Evolutionary conservation across 2,329 filamentous ascomycete genomes (phyloP).

Genomic region (Colletotrichum limetticola): DNA sequence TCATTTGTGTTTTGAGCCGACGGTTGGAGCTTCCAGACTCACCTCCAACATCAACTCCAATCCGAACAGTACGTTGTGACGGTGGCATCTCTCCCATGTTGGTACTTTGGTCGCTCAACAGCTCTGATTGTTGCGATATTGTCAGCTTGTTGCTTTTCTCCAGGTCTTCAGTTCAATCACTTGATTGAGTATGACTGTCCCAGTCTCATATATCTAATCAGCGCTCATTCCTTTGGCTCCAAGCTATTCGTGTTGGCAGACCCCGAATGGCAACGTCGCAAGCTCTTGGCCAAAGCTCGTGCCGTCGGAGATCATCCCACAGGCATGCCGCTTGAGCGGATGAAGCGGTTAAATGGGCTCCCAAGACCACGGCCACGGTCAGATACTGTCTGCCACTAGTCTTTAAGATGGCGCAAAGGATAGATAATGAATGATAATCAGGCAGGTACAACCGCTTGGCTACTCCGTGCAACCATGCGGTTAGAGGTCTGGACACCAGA

Average conservation of each 20-base stretch:
- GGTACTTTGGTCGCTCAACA: too few species aligned
- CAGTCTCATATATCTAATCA: not conserved
- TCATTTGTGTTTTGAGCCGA: not conserved
- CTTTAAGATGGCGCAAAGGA: not conserved
- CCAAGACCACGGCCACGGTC: not conserved
- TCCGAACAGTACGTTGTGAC: constrained; percentile 40
- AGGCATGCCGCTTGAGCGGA: not conserved
- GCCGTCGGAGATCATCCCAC: not conserved
- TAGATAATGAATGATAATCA: constrained; percentile 1
- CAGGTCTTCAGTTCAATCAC: not conserved
- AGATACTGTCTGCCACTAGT: not conserved
- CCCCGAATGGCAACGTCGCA: not conserved
- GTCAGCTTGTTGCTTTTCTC: not conserved
- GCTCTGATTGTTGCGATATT: not conserved
- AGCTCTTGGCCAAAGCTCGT: not conserved
- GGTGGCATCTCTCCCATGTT: constrained; percentile 26
- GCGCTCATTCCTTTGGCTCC: not conserved
- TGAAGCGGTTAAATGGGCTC: constrained; percentile 10
- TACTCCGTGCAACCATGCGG: not conserved
- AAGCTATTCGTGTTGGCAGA: not conserved
- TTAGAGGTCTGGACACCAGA: not conserved
- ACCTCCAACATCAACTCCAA: constrained; percentile 58
- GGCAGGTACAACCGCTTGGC: constrained; percentile 23
- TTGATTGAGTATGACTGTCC: too few species aligned
- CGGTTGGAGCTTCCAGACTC: not conserved